These are phyloP conservation scores for Rhodomyrtus tomentosa DNA, from an alignment of 345 rosid species.

Conservation along the genomic window DNA sequence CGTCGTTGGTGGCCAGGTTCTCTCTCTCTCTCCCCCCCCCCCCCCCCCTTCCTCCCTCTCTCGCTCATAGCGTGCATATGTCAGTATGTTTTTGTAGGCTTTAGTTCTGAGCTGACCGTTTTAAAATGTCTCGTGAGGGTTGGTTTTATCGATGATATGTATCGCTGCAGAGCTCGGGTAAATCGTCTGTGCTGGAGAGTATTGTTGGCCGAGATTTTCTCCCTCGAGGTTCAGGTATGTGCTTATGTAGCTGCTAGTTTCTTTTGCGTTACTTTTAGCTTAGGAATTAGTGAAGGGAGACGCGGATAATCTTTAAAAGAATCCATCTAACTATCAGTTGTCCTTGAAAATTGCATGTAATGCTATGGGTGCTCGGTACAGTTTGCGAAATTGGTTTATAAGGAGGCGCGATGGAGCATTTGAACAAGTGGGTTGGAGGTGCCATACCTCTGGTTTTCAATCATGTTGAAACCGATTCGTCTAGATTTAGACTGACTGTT, in stretches of 20 bases:
- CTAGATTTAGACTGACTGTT: neutral
- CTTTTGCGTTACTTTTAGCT: neutral
- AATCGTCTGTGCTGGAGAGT: conserved; percentile 62
- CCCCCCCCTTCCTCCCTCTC: neutral
- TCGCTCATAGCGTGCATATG: neutral
- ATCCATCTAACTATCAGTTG: neutral
- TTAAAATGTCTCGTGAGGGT: neutral
- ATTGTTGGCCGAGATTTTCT: conserved; percentile 65
- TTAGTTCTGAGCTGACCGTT: neutral
- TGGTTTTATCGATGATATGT: neutral
- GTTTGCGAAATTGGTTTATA: neutral
- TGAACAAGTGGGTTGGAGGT: neutral
- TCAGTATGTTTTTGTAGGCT: neutral
- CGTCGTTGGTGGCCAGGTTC: conserved; percentile 61
- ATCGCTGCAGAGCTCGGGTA: conserved; percentile 48
- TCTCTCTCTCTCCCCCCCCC: neutral
- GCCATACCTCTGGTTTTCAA: neutral
- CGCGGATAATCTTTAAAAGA: neutral
- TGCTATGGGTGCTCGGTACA: neutral
- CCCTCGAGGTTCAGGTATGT: conserved; percentile 51
- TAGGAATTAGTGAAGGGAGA: neutral
- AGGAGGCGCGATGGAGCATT: neutral
- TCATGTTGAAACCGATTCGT: neutral
- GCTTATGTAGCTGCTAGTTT: neutral
- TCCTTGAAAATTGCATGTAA: neutral